Base-by-base conservation (phyloP, 805 yeast species). In the Wickerhamiella cacticola region DNA sequence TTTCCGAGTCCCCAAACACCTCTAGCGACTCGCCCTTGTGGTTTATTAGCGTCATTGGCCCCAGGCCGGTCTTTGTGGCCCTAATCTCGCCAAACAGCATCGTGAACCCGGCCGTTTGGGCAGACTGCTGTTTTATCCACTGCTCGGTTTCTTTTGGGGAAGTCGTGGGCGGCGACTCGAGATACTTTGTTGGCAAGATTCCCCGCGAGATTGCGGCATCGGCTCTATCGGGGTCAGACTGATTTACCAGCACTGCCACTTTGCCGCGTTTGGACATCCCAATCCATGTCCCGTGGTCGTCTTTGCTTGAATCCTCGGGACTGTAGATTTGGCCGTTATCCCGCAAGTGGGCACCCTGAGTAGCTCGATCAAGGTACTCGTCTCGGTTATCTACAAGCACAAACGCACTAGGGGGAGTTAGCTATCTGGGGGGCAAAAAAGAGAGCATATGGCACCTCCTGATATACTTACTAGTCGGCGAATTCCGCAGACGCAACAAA, bases 201-300 rank as follows among this genome's bases (percentile, higher is more conserved):
- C 83, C 83, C 36, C 83, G 63, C 1, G 80, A 75, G 16, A 13
- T 33, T 10, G 16, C 16, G 2, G 47, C 15, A 12, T 59, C 53
- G n/a, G 34, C 52, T 50, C 40, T 53, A 42, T 52, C 60, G 45
- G 52, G 57, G 55, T 82, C 92, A 42, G 83, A 66, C 59, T 75
- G 78, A 60, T 89, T 89, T 15, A 92, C 79, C 23, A 89, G 69
- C 2, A 82, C 82, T 0, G 94, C 82, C 1, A 88, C 50, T 50
- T 72, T 70, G n/a, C 64, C 58, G 0, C 85, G 85, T 2, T 67
- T 67, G 35, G 76, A 71, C 1, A 82, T 72, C 0, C 95, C 96
- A 1, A 85, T 75, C 98, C 98, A 92, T 0, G 96, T 84, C 1
- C 98, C 96, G 53, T 76, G 84, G 48, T 78, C 87, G 1, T 69